Base-by-base conservation (phyloP, 129 eudicot genomes). In the Artemisia argyi region DNA sequence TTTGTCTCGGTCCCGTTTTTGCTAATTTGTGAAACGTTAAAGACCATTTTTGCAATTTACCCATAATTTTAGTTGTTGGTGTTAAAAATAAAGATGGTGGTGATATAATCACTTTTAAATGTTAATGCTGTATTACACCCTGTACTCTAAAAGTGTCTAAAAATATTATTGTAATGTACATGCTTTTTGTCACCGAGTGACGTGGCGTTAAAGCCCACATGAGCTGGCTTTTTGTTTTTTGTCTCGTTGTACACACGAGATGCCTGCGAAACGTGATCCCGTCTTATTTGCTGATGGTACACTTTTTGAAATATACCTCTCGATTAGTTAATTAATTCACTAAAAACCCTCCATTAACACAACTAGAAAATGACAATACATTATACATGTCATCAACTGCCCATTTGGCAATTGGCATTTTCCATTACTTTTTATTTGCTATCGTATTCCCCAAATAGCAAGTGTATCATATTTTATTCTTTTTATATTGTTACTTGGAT, bases 251-350 rank as follows among this genome's bases (percentile, higher is more conserved):
- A 48, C 51, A 60, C 18, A 48, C 18, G 50, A 73, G 77, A 73
- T 73, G 59, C 62, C 46, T 30, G 62, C 50, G 62, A 73, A 39
- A 61, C 62, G 70, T 73, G 77, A 73, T 49, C 52, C 77, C 70
- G 62, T 61, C 77, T 35, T 61, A 26, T 73, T 73, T 49, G 69
- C 61, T 61, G 77, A 30, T 61, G 77, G 61, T 62, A 72, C 48
- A 20, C 68, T 73, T n/a, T 73, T 73, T 73, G 7, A 61, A 48
- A 61, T 61, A 48, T 61, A 50, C 61, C 61, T 69, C 61, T 73
- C 35, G 11, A 16, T 17, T 10, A 47, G 50, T 72, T 60, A 62
- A 73, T 61, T 28, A 6, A 0, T 61, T 73, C 16, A 32, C 32
- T 6, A 35, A 35, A 61, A 72, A 49, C 0, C 11, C n/a, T 16